phyloP scores from a whole-genome alignment of 768 basidiomycete genomes.

The Lactarius trivialis region DNA sequence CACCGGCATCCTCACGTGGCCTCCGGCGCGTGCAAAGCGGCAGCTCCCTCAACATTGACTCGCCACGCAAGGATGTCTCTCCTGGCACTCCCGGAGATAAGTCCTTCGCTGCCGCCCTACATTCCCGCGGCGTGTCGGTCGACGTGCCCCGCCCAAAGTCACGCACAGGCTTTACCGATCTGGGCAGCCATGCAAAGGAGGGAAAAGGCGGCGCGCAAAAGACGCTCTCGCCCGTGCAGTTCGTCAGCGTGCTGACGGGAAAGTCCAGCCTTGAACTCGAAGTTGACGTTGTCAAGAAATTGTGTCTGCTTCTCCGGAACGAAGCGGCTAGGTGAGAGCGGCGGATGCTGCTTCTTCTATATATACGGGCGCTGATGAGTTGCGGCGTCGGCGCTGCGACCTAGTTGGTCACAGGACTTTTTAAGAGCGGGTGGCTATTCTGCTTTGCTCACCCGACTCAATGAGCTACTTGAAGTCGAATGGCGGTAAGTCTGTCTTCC shows the following conservation, averaged over 20 bases:
- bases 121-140: conserved; percentile 56
- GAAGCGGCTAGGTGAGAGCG: conserved; percentile 72
- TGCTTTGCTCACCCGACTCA: conserved; percentile 72
- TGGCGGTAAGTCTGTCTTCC: conserved; percentile 64
- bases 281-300: conserved; percentile 80
- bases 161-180: conserved; percentile 39
- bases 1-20: conserved; percentile 46
- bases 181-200: conserved; percentile 29
- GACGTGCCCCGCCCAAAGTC: conserved; percentile 50
- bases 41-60: conserved; percentile 54
- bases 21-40: conserved; percentile 68
- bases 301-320: conserved; percentile 80
- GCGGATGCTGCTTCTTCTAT: neutral
- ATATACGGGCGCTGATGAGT: conserved; percentile 5
- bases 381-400: neutral
- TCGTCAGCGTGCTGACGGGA: conserved; percentile 59
- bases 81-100: neutral
- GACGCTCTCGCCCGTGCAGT: conserved; percentile 55
- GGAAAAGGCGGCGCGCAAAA: conserved; percentile 45
- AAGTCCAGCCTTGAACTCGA: conserved; percentile 73
- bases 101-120: conserved; percentile 23
- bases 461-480: conserved; percentile 90
- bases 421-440: conserved; percentile 79
- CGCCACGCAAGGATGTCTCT: conserved; percentile 31
- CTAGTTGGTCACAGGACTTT: conserved; percentile 88